Evolutionary conservation across 2,329 filamentous ascomycete species (phyloP), one percentile per base, ranked within the genome.

Genomic region (Pseudogymnoascus destructans): DNA sequence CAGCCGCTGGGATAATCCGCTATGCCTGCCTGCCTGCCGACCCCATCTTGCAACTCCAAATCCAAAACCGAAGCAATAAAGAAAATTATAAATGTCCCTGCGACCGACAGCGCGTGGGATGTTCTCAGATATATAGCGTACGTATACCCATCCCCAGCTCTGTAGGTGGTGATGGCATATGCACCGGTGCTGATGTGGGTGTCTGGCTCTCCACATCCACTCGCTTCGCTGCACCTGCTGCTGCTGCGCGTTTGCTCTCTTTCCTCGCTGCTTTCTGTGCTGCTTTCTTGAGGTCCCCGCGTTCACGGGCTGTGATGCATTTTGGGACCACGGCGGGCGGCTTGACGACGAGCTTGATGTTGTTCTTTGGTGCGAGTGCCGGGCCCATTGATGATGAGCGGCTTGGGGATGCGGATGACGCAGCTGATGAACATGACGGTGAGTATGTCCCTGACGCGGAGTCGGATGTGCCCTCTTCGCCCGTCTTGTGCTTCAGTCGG

Each of bases 261-360:
- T 63, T 64, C 27, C 61, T 36, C 2, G 61, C 61, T 3, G 57
- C 61, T 58, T 64, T 64, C 42, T 64, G 63, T 19, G 61, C 63
- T 17, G 62, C 59, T 11, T 66, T 66, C 58, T 64, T 62, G 49
- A 57, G 54, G n/a, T 60, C 58, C 7, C 60, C 57, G 6, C 59
- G 57, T 13, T 66, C 61, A 30, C 63, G 62, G 19, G 63, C 61
- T n/a, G 61, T 58, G 15, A 61, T 40, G 17, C 60, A 59, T 49
- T 59, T 61, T 46, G 46, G 27, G 3, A 32, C 21, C 0, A 23
- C 54, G 3, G 54, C 5, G 1, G 54, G 30, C 3, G 17, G 54
- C 3, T 56, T 56, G 30, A 56, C 54, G 54, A 56, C 35, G 8
- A 56, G 35, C 54, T 56, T 56, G 30, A 56, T 56, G 15, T 56